Evolutionary conservation across 192 early-diverging fungal species (phyloP).

Genomic region (Umbelopsis vinacea): DNA sequence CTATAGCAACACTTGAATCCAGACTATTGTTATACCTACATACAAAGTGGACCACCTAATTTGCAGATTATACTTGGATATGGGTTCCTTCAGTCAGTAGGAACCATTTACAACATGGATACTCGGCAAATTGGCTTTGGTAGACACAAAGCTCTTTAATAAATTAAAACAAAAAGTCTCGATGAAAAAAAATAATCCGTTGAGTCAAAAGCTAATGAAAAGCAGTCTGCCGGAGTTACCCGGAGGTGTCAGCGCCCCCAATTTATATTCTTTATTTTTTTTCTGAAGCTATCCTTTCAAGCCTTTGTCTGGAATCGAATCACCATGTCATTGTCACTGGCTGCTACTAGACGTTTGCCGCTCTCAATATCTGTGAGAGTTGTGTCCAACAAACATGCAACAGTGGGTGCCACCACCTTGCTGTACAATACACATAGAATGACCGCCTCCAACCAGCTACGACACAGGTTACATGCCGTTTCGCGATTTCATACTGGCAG

Average conservation of each 20-base stretch:
- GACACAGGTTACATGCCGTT: slow-evolving; percentile 11
- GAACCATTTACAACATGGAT: slow-evolving; percentile 37
- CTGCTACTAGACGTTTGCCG: slow-evolving; percentile 12
- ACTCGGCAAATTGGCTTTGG: slow-evolving; percentile 33
- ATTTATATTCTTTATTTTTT: slow-evolving; percentile 1
- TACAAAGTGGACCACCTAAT: slow-evolving; percentile 26
- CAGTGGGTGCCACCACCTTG: slow-evolving; percentile 16
- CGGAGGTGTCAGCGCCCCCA: background rate
- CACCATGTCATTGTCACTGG: background rate
- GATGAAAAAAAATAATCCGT: background rate
- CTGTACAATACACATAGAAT: background rate
- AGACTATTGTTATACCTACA: slow-evolving; percentile 33
- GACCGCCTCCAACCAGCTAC: slow-evolving; percentile 10
- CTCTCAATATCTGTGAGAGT: slow-evolving; percentile 8
- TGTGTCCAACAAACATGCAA: background rate
- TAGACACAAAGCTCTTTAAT: background rate
- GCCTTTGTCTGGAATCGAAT: background rate
- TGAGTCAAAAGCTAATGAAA: slow-evolving; percentile 15
- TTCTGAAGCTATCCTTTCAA: background rate
- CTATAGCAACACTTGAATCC: slow-evolving; percentile 21
- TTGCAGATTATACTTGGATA: slow-evolving; percentile 36
- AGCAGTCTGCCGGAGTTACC: slow-evolving; percentile 23
- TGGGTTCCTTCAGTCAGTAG: slow-evolving; percentile 35
- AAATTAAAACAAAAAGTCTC: background rate
- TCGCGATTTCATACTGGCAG: slow-evolving; percentile 9